Evolutionary conservation across 2,329 filamentous ascomycete genomes (phyloP), one percentile per base, ranked within the genome.

Genomic region (Colletotrichum viniferum): DNA sequence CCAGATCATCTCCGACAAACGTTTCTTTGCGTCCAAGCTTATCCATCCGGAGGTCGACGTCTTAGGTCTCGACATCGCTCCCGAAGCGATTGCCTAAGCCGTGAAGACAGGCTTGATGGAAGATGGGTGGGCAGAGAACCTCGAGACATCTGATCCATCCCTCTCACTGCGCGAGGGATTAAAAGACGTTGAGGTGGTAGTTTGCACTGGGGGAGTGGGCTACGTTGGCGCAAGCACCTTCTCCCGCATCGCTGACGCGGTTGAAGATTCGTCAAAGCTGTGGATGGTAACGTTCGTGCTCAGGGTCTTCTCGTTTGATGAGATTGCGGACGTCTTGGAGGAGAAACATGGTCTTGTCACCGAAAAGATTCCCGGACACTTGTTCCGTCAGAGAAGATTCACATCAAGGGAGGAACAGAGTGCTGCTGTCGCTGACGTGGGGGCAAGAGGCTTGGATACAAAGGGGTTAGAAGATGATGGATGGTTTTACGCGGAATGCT

Each of bases 401-500:
- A 21, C 43, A 7, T 66, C 58, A 7, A n/a, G n/a, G 8, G 71
- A 71, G 48, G 67, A 74, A 18, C 48, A 60, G 36, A 60, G 6
- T 26, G 71, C 67, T 36, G 71, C 71, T 9, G 24, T 74, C 12
- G 48, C 43, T n/a, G 67, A 65, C 18, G 28, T 74, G 3, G 28
- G 61, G 26, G 32, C 38, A 14, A 70, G 14, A 16, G 71, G 71
- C 6, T 10, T 71, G 13, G 48, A 66, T 28, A 36, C 26, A 7
- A 9, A 7, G 8, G 71, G 67, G 3, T 5, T 70, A 10, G 71
- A 74, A 36, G 66, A 32, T 4, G 67, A 65, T 18, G 71, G 60
- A 7, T 74, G 71, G 60, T 74, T 74, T 24, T 71, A 55, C n/a
- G 71, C 71, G 7, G 71, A 74, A 36, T 71, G 71, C 12, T 74